Evolutionary conservation across 768 basidiomycete species (phyloP).

Genomic region (Termitomyces sp.): DNA sequence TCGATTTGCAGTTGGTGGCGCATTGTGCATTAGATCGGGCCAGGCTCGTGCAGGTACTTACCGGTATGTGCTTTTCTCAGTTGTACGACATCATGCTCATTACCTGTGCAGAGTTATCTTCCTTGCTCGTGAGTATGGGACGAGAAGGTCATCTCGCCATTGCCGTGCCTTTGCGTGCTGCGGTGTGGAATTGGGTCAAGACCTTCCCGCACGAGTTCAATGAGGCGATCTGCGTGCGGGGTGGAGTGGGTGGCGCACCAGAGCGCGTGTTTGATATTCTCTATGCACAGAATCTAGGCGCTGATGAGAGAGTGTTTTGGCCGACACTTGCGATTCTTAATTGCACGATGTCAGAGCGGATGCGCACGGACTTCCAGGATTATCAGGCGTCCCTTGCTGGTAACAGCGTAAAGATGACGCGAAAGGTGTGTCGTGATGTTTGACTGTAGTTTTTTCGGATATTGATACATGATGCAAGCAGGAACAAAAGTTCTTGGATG

Average conservation of each 20-base stretch:
- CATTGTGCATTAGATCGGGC: slow-evolving; percentile 68
- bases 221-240: slow-evolving; percentile 56
- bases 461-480: slow-evolving; percentile 9
- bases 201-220: slow-evolving; percentile 74
- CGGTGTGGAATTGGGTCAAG: slow-evolving; percentile 90
- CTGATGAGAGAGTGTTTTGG: slow-evolving; percentile 60
- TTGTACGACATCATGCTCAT: not conserved
- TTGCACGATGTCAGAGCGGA: slow-evolving; percentile 68
- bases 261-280: slow-evolving; percentile 85
- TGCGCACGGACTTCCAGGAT: slow-evolving; percentile 57
- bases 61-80: slow-evolving; percentile 36
- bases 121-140: slow-evolving; percentile 78
- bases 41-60: slow-evolving; percentile 65
- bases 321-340: slow-evolving; percentile 74
- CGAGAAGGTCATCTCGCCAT: slow-evolving; percentile 67
- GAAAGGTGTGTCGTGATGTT: slow-evolving; percentile 26
- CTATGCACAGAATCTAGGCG: slow-evolving; percentile 39
- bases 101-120: slow-evolving; percentile 57
- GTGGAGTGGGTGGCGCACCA: slow-evolving; percentile 71
- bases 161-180: slow-evolving; percentile 65
- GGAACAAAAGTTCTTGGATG: slow-evolving; percentile 59
- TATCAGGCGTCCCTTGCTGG: slow-evolving; percentile 34
- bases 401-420: slow-evolving; percentile 22
- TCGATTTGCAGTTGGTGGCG: slow-evolving; percentile 74
- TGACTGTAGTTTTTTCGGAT: not conserved